Percentiles rank a stretch among this genome's conserved stretches.
phyloP scores from a whole-genome alignment of 1,284 basidiomycete species.

The Ganoderma resinaceum region DNA sequence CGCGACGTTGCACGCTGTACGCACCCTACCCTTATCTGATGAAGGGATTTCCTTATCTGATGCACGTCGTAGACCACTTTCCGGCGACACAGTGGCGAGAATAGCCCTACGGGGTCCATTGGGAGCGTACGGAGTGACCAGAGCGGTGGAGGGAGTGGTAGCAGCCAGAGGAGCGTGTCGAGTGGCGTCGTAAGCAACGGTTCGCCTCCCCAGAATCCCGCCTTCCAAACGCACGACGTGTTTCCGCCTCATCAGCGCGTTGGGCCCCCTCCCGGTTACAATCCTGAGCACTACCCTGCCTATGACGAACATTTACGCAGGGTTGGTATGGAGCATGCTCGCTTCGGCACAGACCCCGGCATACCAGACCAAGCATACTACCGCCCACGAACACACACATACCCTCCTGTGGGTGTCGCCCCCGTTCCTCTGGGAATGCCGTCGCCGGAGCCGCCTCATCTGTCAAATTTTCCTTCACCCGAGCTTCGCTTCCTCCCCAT shows the following conservation, averaged over 20 bases:
- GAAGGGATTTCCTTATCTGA: constrained; percentile 17
- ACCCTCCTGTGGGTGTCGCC: constrained; percentile 28
- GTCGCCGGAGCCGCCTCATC: constrained; percentile 19
- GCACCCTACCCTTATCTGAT: constrained; percentile 33
- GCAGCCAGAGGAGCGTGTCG: constrained; percentile 30
- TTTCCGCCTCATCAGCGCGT: constrained; percentile 20
- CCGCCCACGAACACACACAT: constrained; percentile 39
- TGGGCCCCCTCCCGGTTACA: constrained; percentile 24
- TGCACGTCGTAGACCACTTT: constrained; percentile 20
- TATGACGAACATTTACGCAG: constrained; percentile 38
- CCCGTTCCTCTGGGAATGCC: constrained; percentile 19
- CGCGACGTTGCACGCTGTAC: constrained; percentile 23
- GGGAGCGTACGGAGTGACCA: constrained; percentile 28
- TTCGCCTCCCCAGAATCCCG: constrained; percentile 14
- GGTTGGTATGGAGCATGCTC: constrained; percentile 40
- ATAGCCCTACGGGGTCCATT: constrained; percentile 31
- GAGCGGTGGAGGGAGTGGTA: constrained; percentile 22
- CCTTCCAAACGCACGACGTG: constrained; percentile 15
- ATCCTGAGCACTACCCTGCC: constrained; percentile 38
- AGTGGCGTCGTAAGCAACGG: constrained; percentile 22
- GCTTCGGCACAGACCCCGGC: constrained; percentile 27
- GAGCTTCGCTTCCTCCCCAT: constrained; percentile 19
- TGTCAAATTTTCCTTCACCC: constrained; percentile 18
- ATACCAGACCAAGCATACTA: constrained; percentile 36
- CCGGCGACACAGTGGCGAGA: constrained; percentile 26